These are phyloP conservation scores for Exophiala bonariae DNA, from an alignment of 2,329 filamentous ascomycete genomes.

Conservation along the genomic window DNA sequence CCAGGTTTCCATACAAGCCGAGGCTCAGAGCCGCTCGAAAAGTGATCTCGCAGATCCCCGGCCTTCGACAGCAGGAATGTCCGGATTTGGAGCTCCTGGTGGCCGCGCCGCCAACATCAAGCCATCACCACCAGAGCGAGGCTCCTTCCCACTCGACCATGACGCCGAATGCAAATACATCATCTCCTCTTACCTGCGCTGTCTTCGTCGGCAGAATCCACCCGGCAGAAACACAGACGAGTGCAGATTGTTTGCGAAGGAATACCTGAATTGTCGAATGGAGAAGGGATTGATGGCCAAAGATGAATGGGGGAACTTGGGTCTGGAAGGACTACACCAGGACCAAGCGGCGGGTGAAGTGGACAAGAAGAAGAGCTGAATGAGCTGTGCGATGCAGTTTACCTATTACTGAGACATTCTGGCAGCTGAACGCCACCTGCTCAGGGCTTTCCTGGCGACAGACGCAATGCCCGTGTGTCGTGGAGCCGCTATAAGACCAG, in stretches of 20 bases:
- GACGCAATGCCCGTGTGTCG: no score
- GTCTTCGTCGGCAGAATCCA: slow-evolving; percentile 66
- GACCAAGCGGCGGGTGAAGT: not conserved
- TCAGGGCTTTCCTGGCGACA: no score
- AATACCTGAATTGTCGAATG: slow-evolving; percentile 90
- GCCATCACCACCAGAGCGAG: slow-evolving; percentile 79
- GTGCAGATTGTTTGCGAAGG: slow-evolving; percentile 82
- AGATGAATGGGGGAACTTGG: slow-evolving; percentile 92
- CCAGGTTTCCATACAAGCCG: no score
- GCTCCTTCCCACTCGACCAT: slow-evolving; percentile 95
- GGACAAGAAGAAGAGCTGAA: slow-evolving; percentile 8
- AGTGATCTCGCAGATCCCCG: no score
- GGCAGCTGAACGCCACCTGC: no score
- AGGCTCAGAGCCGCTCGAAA: no score
- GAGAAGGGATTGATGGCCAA: slow-evolving; percentile 94
- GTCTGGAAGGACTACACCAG: slow-evolving; percentile 55
- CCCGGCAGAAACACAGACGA: slow-evolving; percentile 82
- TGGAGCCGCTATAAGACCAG: no score
- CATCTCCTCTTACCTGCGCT: slow-evolving; percentile 81
- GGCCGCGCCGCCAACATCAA: slow-evolving; percentile 63
- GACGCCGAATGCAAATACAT: slow-evolving; percentile 93
- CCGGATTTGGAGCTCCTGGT: slow-evolving; percentile 69
- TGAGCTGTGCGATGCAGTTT: no score
- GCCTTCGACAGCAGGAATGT: slow-evolving; percentile 16
- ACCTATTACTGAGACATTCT: no score